A percentile compares a stretch with the other conserved stretches of the same genome.
These are phyloP conservation scores for Globisporangium ultimum DNA, from an alignment of 352 stramenopile genomes.

Conservation along the genomic window DNA sequence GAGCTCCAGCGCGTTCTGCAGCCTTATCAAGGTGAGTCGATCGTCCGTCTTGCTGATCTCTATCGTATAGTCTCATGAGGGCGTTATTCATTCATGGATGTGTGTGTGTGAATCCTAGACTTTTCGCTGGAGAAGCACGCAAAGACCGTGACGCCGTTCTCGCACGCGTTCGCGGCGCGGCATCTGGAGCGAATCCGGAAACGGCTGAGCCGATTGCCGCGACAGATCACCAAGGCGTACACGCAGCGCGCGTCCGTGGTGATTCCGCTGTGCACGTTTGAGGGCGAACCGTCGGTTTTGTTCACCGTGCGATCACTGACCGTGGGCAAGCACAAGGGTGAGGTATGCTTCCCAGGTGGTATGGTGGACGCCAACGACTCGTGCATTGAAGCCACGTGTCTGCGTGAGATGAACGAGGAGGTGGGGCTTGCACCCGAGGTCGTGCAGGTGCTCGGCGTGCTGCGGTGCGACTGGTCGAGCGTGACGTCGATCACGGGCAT, in stretches of 20 bases:
- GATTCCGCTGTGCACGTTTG: slow-evolving; percentile 95
- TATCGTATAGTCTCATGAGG: slow-evolving; percentile 1
- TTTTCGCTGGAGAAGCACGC: slow-evolving; percentile 40
- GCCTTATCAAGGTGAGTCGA: slow-evolving; percentile 59
- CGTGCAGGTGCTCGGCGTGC: slow-evolving; percentile 92
- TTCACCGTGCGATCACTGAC: slow-evolving; percentile 93
- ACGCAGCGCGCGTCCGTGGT: slow-evolving; percentile 91
- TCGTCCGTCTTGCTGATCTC: background rate
- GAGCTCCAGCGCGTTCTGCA: slow-evolving; percentile 67
- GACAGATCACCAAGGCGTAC: slow-evolving; percentile 93
- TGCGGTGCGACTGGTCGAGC: slow-evolving; percentile 95
- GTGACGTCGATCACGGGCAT: slow-evolving; percentile 95
- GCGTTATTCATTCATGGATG: background rate
- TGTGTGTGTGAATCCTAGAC: slow-evolving; percentile 20
- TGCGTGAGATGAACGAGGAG: slow-evolving; percentile 98
- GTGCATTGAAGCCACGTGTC: slow-evolving; percentile 95
- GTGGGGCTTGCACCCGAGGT: slow-evolving; percentile 83
- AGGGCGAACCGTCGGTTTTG: slow-evolving; percentile 93
- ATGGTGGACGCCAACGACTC: slow-evolving; percentile 92
- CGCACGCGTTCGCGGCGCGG: slow-evolving; percentile 75
- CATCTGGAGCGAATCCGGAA: slow-evolving; percentile 94
- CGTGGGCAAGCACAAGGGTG: slow-evolving; percentile 92
- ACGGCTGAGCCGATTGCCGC: slow-evolving; percentile 91
- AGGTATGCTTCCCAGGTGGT: slow-evolving; percentile 96
- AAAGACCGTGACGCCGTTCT: slow-evolving; percentile 44